Conservation (phyloP, 2,329 filamentous ascomycete species). For the Aciculosporium take region DNA sequence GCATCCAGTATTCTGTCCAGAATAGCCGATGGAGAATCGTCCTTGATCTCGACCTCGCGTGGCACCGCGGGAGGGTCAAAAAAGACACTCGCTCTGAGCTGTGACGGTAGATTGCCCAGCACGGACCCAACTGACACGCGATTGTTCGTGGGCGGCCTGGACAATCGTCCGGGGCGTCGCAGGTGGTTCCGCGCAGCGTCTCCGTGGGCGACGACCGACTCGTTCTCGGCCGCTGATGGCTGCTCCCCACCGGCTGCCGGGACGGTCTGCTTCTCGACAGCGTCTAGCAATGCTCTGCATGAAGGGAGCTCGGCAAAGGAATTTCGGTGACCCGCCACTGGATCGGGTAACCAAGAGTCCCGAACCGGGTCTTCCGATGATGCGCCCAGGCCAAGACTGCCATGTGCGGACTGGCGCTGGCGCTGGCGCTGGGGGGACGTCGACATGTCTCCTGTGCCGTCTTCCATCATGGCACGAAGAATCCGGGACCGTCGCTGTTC, state of each 20-base stretch:
- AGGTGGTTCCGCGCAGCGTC: slow-evolving; percentile 12
- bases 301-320: slow-evolving; percentile 20
- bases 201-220: slow-evolving; percentile 8
- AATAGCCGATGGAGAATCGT: slow-evolving; percentile 75
- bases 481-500: slow-evolving; percentile 63
- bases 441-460: slow-evolving; percentile 5
- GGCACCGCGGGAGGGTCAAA: slow-evolving; percentile 56
- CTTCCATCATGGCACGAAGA: slow-evolving; percentile 42
- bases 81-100: slow-evolving; percentile 79
- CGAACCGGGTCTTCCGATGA: slow-evolving; percentile 10
- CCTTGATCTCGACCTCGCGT: slow-evolving; percentile 43
- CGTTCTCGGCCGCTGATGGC: slow-evolving; percentile 3
- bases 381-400: slow-evolving; percentile 8
- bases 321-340: slow-evolving; percentile 24
- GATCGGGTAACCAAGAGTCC: slow-evolving; percentile 32
- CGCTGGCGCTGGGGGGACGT: neutral
- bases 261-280: slow-evolving; percentile 8
- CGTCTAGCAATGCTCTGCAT: slow-evolving; percentile 10
- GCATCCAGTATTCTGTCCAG: slow-evolving; percentile 87
- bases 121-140: slow-evolving; percentile 20
- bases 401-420: slow-evolving; percentile 13
- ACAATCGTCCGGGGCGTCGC: slow-evolving; percentile 21
- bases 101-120: slow-evolving; percentile 48
- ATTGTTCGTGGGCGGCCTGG: slow-evolving; percentile 17
- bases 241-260: slow-evolving; percentile 4